phyloP scores from a whole-genome alignment of 441 rosid genomes.

The Croton setiger region DNA sequence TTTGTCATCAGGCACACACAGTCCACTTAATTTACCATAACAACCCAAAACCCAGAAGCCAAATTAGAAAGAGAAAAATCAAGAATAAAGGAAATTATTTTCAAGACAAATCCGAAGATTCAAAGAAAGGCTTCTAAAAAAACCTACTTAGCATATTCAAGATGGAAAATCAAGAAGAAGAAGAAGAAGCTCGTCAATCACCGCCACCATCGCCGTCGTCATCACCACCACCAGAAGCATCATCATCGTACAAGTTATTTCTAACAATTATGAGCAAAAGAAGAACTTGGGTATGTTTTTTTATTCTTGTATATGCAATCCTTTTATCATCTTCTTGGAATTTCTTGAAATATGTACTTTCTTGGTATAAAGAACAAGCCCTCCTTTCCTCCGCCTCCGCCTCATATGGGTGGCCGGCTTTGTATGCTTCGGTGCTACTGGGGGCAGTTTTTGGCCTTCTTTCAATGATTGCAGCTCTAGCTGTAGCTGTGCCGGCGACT shows the following conservation, averaged over 20 bases:
- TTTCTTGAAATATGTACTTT: slow-evolving; percentile 62
- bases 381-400: slow-evolving; percentile 27
- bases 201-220: slow-evolving; percentile 30
- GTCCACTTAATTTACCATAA: slow-evolving; percentile 1
- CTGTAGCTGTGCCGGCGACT: slow-evolving; percentile 88
- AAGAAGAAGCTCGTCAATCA: background rate
- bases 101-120: background rate
- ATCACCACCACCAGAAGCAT: slow-evolving; percentile 23
- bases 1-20: slow-evolving; percentile 1
- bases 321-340: slow-evolving; percentile 72
- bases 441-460: slow-evolving; percentile 80
- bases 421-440: slow-evolving; percentile 82
- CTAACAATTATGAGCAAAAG: slow-evolving; percentile 83
- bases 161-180: slow-evolving; percentile 31
- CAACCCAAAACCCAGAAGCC: slow-evolving; percentile 10
- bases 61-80: background rate
- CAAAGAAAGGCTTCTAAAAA: slow-evolving; percentile 16
- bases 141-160: slow-evolving; percentile 6
- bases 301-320: slow-evolving; percentile 67
- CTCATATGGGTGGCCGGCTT: slow-evolving; percentile 69
- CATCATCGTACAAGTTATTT: slow-evolving; percentile 37
- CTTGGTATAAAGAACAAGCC: slow-evolving; percentile 59
- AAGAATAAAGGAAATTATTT: background rate
- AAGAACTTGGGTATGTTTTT: slow-evolving; percentile 87
- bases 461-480: slow-evolving; percentile 89